Percentiles rank a stretch among this genome's conserved stretches.
phyloP scores from a whole-genome alignment of 2,329 filamentous ascomycete species.

The Ambrosiella cleistominuta region DNA sequence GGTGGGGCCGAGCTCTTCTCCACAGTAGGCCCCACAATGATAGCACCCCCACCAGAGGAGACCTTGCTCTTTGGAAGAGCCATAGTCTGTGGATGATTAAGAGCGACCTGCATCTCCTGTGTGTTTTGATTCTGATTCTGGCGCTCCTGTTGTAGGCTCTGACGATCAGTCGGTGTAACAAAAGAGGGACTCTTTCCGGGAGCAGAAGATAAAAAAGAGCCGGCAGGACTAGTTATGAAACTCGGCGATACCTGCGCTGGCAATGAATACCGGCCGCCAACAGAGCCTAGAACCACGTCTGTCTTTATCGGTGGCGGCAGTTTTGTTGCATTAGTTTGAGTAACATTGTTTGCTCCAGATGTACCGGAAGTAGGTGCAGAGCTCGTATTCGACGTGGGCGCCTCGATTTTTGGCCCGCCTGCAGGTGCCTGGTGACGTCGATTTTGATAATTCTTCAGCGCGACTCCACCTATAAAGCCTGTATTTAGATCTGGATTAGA shows the following conservation, averaged over 20 bases:
- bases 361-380: slow-evolving; percentile 3
- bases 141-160: slow-evolving; percentile 18
- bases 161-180: slow-evolving; percentile 31
- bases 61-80: slow-evolving; percentile 14
- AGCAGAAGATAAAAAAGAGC: slow-evolving; percentile 1
- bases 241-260: slow-evolving; percentile 8
- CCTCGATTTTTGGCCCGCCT: neutral
- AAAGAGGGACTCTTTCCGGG: slow-evolving; percentile 26
- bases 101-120: too few species aligned
- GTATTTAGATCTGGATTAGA: slow-evolving; percentile 23
- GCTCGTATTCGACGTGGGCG: slow-evolving; percentile 8
- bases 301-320: slow-evolving; percentile 17
- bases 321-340: slow-evolving; percentile 17
- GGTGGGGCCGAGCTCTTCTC: slow-evolving; percentile 3
- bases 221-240: slow-evolving; percentile 7
- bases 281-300: neutral
- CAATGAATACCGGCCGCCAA: slow-evolving; percentile 7
- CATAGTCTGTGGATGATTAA: neutral
- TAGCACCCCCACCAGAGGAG: slow-evolving; percentile 20
- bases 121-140: slow-evolving; percentile 2
- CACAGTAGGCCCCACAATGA: slow-evolving; percentile 2
- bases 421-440: slow-evolving; percentile 20
- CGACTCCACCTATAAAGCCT: slow-evolving; percentile 38
- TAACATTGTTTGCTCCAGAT: neutral
- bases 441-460: slow-evolving; percentile 31